Conservation (phyloP, 2,329 filamentous ascomycete genomes). For the Pseudogymnoascus sp. region DNA sequence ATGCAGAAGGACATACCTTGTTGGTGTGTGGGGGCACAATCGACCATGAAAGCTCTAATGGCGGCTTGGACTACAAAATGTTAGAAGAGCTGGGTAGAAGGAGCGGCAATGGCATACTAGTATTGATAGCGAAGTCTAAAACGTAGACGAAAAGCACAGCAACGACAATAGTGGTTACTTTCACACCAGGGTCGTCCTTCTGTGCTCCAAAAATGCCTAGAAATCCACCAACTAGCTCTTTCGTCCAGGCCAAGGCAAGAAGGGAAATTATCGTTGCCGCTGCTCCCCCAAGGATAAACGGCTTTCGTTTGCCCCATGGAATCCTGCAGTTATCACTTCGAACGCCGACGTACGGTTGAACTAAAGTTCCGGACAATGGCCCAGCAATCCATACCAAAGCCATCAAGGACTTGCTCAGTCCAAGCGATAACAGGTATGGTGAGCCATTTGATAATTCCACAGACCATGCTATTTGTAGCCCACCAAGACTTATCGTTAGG, state of each 20-base stretch:
- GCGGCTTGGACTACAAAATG: constrained; percentile 65
- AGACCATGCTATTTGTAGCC: constrained; percentile 90
- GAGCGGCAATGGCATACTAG: constrained; percentile 43
- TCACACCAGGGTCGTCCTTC: constrained; percentile 54
- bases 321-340: constrained; percentile 69
- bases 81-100: constrained; percentile 10
- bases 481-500: constrained; percentile 78
- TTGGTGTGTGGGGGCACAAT: constrained; percentile 85
- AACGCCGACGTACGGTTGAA: constrained; percentile 78
- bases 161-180: constrained; percentile 60
- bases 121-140: constrained; percentile 92
- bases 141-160: constrained; percentile 84
- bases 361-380: constrained; percentile 66
- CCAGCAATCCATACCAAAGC: constrained; percentile 80
- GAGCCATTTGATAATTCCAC: constrained; percentile 92
- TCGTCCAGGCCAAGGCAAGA: constrained; percentile 64
- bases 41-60: constrained; percentile 86
- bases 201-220: constrained; percentile 64
- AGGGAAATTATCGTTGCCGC: constrained; percentile 59
- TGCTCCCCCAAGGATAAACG: constrained; percentile 68
- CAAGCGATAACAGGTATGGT: constrained; percentile 70
- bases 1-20: constrained; percentile 41
- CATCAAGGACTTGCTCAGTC: constrained; percentile 74
- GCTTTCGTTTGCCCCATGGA: constrained; percentile 69
- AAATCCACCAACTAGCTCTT: constrained; percentile 60